phyloP scores from a whole-genome alignment of 805 yeast species.

The Saturnispora quitensis region DNA sequence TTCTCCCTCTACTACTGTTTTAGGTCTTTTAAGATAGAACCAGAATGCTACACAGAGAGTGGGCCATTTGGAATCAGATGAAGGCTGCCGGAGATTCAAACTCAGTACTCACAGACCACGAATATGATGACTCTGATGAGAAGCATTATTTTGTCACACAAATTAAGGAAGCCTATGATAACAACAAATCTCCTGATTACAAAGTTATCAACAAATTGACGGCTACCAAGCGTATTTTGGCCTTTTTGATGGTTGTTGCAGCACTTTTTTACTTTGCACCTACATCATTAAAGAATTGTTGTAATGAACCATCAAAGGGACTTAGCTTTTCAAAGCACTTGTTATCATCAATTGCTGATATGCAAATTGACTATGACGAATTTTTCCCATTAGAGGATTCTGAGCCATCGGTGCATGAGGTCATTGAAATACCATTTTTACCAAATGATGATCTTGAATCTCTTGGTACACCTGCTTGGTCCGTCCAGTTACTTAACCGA shows the following conservation, averaged over 20 bases:
- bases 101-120: background rate
- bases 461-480: slow-evolving; percentile 31
- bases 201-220: background rate
- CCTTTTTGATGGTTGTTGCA: background rate
- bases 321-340: background rate
- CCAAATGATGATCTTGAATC: slow-evolving; percentile 18
- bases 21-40: background rate
- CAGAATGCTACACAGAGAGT: slow-evolving; percentile 24
- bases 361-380: background rate
- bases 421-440: slow-evolving; percentile 24
- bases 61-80: slow-evolving; percentile 29
- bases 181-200: background rate
- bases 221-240: background rate
- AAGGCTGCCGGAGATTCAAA: background rate
- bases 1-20: background rate
- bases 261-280: background rate
- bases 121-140: background rate
- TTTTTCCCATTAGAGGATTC: background rate
- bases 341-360: background rate
- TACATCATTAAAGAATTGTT: background rate
- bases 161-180: background rate
- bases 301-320: background rate
- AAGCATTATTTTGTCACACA: background rate
- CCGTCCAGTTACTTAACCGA: slow-evolving; percentile 34
- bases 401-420: slow-evolving; percentile 16